Evolutionary conservation across 371 early-diverging fungal genomes (phyloP), one percentile per base, ranked within the genome.

Genomic region (Basidiobolus meristosporus): DNA sequence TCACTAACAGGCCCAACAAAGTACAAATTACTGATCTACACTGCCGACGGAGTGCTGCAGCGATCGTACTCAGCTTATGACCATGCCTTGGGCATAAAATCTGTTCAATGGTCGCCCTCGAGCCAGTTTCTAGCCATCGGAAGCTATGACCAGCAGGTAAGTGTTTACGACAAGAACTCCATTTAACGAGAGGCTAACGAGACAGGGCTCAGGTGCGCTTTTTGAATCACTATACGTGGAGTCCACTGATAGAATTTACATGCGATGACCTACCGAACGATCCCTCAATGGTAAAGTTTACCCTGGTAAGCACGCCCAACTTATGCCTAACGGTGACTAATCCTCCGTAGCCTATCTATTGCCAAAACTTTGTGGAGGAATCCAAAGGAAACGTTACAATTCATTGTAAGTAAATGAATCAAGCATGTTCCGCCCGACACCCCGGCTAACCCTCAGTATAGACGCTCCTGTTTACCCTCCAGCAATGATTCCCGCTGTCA

Each of bases 111-210:
- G 88, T 67, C 80, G 22, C 83, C 83, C 4, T 57, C 76, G 4
- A 57, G 63, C 14, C 76, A 82, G 53, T 59, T 86, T 19, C 37
- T 90, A 34, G 89, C 88, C 7, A 41, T 90, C n/a, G 83, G 80
- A n/a, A 69, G 82, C 22, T 79, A 66, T 43, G 87, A 90, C 59
- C 63, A 73, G 43, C 70, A 69, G 51, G 72, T 81, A 48, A 50
- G 38, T 14, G 40, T 43, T 7, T 40, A 19, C 12, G 12, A 28
- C 30, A 14, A 32, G 16, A 4, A n/a, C 18, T 5, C 18, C 4
- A 34, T 12, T 16, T 5, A 16, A 34, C 5, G 7, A 6, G 7
- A n/a, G 4, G 14, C 14, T 34, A 6, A 34, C 12, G 4, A 34
- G 4, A 4, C n/a, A n/a, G n/a, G n/a, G n/a, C n/a, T n/a, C 12